Base-by-base conservation (phyloP, 768 basidiomycete genomes). In the Hirschioporus abietinus region DNA sequence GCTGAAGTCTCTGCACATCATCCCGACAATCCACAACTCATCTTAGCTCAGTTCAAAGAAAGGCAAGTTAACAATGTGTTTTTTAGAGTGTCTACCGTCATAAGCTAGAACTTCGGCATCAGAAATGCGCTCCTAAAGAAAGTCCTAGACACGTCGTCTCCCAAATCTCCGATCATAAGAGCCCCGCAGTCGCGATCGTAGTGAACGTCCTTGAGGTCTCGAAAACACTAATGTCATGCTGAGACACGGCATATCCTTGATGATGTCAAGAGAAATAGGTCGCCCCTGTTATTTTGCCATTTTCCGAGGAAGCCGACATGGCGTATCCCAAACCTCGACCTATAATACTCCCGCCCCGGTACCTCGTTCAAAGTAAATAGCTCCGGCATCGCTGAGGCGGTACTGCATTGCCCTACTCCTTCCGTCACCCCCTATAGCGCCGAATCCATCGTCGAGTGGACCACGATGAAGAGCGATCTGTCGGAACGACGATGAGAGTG, bases 291-390 rank as follows among this genome's bases (percentile, higher is more conserved):
- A 20, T 52, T 52, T 52, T 10, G 12, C 42, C 12, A 20, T 20
- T 52, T 52, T 20, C 15, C 42, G 12, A 12, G 42, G 42, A 52
- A 15, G 42, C 42, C 42, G 42, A 26, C 24, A 30, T 30, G n/a
- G 30, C 30, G 30, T 17, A 23, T 36, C 65, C 63, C 24, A 52
- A 18, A 23, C 36, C 26, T 25, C 60, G 30, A 34, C 73, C 73
- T 74, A 91, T 58, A 92, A 75, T 5, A 93, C 85, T 0, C 84
- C 87, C 35, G 80, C 81, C 17, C 86, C 85, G 17, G 86, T 93
- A 4, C 92, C 92, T 67, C 87, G 84, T 66, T 88, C 84, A 71
- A 94, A 93, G 77, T 88, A 93, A 0, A 84, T 76, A 1, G 85
- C 84, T 1, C 87, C 83, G 8, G 78, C 75, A 68, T 93, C 92